Evolutionary conservation across 2,329 filamentous ascomycete genomes (phyloP).

Genomic region (Raffaelea deltoideospora): DNA sequence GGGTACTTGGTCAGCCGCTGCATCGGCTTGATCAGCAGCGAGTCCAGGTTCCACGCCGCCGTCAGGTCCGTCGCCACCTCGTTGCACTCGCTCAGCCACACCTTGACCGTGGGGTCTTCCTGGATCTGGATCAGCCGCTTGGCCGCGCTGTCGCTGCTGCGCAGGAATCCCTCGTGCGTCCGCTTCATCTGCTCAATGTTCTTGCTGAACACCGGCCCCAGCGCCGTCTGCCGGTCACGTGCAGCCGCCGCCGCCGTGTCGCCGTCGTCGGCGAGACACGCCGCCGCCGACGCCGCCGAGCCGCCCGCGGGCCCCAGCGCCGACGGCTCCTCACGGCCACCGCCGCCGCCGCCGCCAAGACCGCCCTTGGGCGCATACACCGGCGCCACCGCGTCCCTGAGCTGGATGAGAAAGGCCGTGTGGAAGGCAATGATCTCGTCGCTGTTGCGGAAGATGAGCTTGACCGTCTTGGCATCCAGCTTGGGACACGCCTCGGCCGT

Average conservation of each 20-base stretch:
- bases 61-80: slow-evolving; percentile 86
- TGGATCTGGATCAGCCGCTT: slow-evolving; percentile 48
- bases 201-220: slow-evolving; percentile 37
- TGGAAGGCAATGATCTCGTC: slow-evolving; percentile 84
- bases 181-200: slow-evolving; percentile 46
- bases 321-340: too few species aligned
- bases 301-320: too few species aligned
- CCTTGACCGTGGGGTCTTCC: slow-evolving; percentile 47
- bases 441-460: slow-evolving; percentile 82
- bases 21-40: slow-evolving; percentile 91
- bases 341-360: not conserved
- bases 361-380: slow-evolving; percentile 56
- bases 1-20: slow-evolving; percentile 92
- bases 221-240: slow-evolving; percentile 34
- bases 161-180: slow-evolving; percentile 46
- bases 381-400: slow-evolving; percentile 66
- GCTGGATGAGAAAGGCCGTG: slow-evolving; percentile 57
- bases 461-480: slow-evolving; percentile 70
- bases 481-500: slow-evolving; percentile 72
- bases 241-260: slow-evolving; percentile 27
- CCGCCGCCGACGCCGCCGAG: not conserved
- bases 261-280: not conserved
- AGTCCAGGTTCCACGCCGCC: slow-evolving; percentile 86
- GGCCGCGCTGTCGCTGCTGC: slow-evolving; percentile 46
- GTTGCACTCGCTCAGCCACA: slow-evolving; percentile 90